phyloP scores from a whole-genome alignment of 108 stramenopile genomes.

The Cyclotella sp. region DNA sequence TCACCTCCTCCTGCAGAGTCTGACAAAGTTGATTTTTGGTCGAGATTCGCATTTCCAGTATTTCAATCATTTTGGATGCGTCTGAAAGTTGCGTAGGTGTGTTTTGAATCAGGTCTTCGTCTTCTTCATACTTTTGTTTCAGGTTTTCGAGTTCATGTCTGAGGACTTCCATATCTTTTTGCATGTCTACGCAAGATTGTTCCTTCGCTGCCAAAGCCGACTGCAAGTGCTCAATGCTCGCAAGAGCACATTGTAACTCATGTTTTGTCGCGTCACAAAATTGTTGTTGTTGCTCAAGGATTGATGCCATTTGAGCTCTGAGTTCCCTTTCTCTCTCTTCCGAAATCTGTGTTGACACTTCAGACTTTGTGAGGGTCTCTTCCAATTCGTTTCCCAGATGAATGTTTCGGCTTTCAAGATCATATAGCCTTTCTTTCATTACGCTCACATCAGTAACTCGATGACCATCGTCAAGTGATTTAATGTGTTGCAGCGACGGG shows the following conservation, averaged over 20 bases:
- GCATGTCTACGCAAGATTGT: neutral
- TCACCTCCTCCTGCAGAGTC: conserved; percentile 20
- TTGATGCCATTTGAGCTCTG: conserved; percentile 8
- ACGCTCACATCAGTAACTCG: neutral
- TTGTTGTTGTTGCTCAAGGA: conserved; percentile 18
- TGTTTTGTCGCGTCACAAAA: conserved; percentile 20
- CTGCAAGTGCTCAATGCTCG: conserved; percentile 6
- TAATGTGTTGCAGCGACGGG: neutral
- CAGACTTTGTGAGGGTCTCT: neutral
- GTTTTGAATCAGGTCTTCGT: conserved; percentile 6
- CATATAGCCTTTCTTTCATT: neutral
- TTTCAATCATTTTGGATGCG: conserved; percentile 10
- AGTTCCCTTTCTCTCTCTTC: conserved; percentile 8
- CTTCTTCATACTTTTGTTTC: conserved; percentile 4
- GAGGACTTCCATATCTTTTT: neutral
- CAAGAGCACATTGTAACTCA: conserved; percentile 13
- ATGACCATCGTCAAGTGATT: neutral
- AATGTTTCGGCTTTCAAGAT: conserved; percentile 1
- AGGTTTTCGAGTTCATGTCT: neutral
- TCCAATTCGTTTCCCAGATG: neutral
- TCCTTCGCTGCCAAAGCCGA: neutral
- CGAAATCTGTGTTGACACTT: neutral
- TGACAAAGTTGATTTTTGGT: conserved; percentile 10
- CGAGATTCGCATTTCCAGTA: conserved; percentile 6
- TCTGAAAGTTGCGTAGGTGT: neutral